Evolutionary conservation across 2,329 filamentous ascomycete genomes (phyloP).

Genomic region (Corniculantispora saksenae): DNA sequence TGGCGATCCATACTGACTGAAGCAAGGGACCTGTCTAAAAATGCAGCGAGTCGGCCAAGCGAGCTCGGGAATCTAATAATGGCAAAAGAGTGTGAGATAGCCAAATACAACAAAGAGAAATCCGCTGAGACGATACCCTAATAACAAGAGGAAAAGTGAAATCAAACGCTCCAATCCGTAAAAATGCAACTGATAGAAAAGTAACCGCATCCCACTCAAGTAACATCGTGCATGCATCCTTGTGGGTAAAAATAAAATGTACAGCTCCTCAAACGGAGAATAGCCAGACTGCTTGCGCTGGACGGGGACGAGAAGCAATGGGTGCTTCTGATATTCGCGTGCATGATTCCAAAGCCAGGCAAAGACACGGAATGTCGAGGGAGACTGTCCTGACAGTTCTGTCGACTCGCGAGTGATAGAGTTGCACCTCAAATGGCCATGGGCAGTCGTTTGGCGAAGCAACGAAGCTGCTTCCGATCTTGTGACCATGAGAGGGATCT

Average conservation of each 20-base stretch:
- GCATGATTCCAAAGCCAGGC: neutral
- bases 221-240: slow-evolving; percentile 4
- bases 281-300: neutral
- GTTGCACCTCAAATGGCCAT: neutral
- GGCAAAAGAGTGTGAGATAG: slow-evolving; percentile 7
- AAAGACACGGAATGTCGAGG: neutral
- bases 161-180: slow-evolving; percentile 16
- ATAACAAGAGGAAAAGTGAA: slow-evolving; percentile 16
- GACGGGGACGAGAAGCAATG: neutral
- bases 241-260: slow-evolving; percentile 7
- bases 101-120: slow-evolving; percentile 14
- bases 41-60: slow-evolving; percentile 1
- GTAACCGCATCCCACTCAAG: neutral
- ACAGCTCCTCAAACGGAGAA: slow-evolving; percentile 3
- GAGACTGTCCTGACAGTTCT: neutral
- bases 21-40: slow-evolving; percentile 3
- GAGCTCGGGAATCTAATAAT: slow-evolving; percentile 14
- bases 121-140: slow-evolving; percentile 5
- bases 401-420: neutral
- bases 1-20: neutral
- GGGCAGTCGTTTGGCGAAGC: slow-evolving; percentile 3
- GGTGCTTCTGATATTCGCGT: neutral
- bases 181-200: slow-evolving; percentile 11
- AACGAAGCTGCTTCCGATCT: slow-evolving; percentile 21
- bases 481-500: slow-evolving; percentile 28